Base-by-base conservation (phyloP, 139 green algal genomes). In the Nannochloris sp. region DNA sequence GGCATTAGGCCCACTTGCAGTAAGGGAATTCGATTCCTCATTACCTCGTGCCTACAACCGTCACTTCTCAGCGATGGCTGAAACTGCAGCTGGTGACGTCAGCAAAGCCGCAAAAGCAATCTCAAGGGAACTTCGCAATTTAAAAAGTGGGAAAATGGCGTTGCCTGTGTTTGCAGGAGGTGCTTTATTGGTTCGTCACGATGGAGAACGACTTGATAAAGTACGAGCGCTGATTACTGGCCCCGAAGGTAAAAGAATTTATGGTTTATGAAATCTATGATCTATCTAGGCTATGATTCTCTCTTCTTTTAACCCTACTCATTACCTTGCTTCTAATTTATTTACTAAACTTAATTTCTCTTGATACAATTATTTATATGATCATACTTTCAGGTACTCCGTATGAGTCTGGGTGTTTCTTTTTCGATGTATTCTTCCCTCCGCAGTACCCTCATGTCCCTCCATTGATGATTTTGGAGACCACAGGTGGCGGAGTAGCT, bases 391-490 rank as follows among this genome's bases (percentile, higher is more conserved):
- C n/a, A n/a, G n/a, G n/a, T 70, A 95, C 88, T 0, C 87, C 87
- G 6, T 95, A 95, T 66, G 78, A 82, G 33, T 71, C 68, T 31
- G 87, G 84, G 27, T 62, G 76, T 58, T 96, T 94, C 65, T 66
- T 87, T 32, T 96, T 95, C 61, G 89, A 96, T 75, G 42, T 91
- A 13, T 87, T 80, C 79, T 89, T 92, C 62, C 85, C 88, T 2
- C 25, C 55, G 32, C 48, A 19, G 25, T 96, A 94, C 77, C 89
- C 89, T 19, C 73, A 79, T 32, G 72, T 86, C 32, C 80, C 88
- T 8, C 88, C 88, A 7, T 72, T 87, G 19, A 67, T 84, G 67
- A 74, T 89, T 72, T 71, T 85, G 51, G 68, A 88, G 29, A 83
- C 87, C 30, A 93, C 82, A 23, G 89, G 86, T 0, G 87, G 84